A percentile compares a stretch with the other conserved stretches of the same genome.
These are phyloP conservation scores for Beauveria caledonica DNA, from an alignment of 2,329 filamentous ascomycete genomes.

Conservation along the genomic window DNA sequence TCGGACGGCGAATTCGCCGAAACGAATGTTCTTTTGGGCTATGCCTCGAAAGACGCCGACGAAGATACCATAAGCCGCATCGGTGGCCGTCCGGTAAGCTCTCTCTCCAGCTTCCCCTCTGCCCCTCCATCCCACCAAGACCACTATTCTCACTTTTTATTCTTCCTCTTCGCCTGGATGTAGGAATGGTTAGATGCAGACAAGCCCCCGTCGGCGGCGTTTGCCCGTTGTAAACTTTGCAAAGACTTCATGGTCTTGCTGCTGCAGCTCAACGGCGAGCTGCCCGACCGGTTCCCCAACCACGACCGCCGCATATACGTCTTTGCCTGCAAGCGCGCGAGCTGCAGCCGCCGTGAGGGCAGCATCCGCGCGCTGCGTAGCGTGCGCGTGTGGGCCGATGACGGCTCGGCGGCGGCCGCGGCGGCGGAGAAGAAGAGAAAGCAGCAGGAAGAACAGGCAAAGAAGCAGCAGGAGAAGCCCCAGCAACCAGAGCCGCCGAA, in stretches of 20 bases:
- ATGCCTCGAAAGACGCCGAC: constrained; percentile 69
- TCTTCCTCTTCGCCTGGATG: background rate
- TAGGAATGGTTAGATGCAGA: constrained; percentile 78
- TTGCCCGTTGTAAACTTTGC: constrained; percentile 84
- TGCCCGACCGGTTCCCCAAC: constrained; percentile 76
- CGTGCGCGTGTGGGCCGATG: constrained; percentile 45
- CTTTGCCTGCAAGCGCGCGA: constrained; percentile 68
- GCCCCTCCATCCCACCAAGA: constrained; percentile 1
- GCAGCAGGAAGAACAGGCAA: constrained; percentile 23
- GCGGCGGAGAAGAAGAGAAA: constrained; percentile 24
- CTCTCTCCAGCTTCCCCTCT: background rate
- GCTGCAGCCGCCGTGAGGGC: constrained; percentile 74
- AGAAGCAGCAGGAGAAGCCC: constrained; percentile 21
- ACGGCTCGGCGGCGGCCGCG: constrained; percentile 19
- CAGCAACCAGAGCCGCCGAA: constrained; percentile 25
- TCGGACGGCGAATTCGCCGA: constrained; percentile 63
- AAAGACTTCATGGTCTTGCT: constrained; percentile 75
- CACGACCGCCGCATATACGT: constrained; percentile 86
- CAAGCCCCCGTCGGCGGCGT: constrained; percentile 61
- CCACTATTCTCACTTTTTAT: no score
- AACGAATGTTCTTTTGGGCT: constrained; percentile 85
- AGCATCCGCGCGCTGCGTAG: constrained; percentile 70
- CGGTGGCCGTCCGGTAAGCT: constrained; percentile 74
- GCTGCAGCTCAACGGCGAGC: constrained; percentile 83
- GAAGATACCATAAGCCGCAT: constrained; percentile 82